Conservation (phyloP, 169 alveolate species). For the Hepatocystis sp. region DNA sequence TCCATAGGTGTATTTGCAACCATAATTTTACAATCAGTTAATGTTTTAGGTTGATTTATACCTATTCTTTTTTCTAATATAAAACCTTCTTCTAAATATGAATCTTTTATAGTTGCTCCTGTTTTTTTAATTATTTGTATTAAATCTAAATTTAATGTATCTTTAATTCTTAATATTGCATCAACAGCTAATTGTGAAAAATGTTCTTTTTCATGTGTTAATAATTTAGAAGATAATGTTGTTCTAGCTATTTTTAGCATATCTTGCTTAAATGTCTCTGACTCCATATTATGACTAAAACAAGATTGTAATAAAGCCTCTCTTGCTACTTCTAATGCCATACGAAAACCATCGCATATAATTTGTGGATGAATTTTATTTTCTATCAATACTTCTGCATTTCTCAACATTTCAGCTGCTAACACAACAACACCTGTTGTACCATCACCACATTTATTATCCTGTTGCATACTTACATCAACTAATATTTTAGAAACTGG, state of each 20-base stretch:
- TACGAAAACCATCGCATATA: slow-evolving; percentile 91
- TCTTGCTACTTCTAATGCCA: slow-evolving; percentile 94
- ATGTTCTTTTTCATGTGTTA: slow-evolving; percentile 95
- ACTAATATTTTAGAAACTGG: slow-evolving; percentile 99
- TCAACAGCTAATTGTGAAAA: slow-evolving; percentile 98
- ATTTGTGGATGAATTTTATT: slow-evolving; percentile 98
- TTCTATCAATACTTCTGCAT: slow-evolving; percentile 97
- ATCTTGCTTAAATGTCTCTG: slow-evolving; percentile 91
- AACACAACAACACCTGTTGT: slow-evolving; percentile 99
- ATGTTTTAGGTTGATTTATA: slow-evolving; percentile 94
- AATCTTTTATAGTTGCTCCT: slow-evolving; percentile 98
- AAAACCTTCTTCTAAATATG: slow-evolving; percentile 99
- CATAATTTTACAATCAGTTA: slow-evolving; percentile 92
- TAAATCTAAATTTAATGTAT: slow-evolving; percentile 89
- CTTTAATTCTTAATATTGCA: slow-evolving; percentile 94
- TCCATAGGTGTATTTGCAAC: slow-evolving; percentile 99
- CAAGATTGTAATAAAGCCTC: slow-evolving; percentile 89
- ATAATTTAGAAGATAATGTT: slow-evolving; percentile 97
- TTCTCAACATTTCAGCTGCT: slow-evolving; percentile 99
- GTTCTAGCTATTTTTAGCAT: slow-evolving; percentile 97
- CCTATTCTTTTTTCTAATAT: slow-evolving; percentile 97
- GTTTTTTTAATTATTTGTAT: slow-evolving; percentile 97
- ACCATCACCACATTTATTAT: slow-evolving; percentile 95
- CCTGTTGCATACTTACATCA: slow-evolving; percentile 94
- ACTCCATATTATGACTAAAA: slow-evolving; percentile 88